These are phyloP conservation scores for Vitis labrusca DNA, from an alignment of 164 flowering plant species.

Conservation along the genomic window DNA sequence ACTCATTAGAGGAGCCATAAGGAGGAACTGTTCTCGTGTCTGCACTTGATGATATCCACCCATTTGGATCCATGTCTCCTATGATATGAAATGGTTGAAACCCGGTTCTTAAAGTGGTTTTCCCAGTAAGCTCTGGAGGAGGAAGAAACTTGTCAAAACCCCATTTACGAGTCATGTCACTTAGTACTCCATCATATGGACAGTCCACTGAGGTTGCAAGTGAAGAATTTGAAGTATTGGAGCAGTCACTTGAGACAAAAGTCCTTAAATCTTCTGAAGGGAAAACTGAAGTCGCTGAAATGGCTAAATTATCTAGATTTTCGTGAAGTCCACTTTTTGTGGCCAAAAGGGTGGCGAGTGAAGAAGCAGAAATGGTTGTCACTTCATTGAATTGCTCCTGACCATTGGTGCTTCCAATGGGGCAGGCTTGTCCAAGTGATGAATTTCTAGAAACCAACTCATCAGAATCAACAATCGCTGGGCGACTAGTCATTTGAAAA, in stretches of 20 bases:
- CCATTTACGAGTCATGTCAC: conserved; percentile 29
- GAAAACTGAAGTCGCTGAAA: conserved; percentile 22
- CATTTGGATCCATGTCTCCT: conserved; percentile 23
- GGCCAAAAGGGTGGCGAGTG: conserved; percentile 35
- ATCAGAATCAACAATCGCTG: conserved; percentile 15
- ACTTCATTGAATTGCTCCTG: conserved; percentile 32
- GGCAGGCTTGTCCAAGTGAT: conserved; percentile 10
- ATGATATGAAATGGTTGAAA: conserved; percentile 23
- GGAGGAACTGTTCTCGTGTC: conserved; percentile 21
- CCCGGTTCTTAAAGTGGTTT: conserved; percentile 14
- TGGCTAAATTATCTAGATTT: conserved; percentile 20
- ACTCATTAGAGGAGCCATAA: conserved; percentile 43
- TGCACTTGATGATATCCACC: conserved; percentile 32
- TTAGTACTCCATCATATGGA: conserved; percentile 24
- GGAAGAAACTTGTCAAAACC: conserved; percentile 20
- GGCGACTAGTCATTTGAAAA: conserved; percentile 7
- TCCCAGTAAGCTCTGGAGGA: conserved; percentile 22
- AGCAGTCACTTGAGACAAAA: conserved; percentile 21
- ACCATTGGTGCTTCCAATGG: conserved; percentile 13
- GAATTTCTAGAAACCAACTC: conserved; percentile 18
- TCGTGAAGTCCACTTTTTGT: conserved; percentile 31
- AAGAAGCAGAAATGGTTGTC: conserved; percentile 32
- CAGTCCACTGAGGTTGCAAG: conserved; percentile 21
- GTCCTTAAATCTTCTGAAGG: conserved; percentile 30
- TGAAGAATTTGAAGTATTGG: conserved; percentile 27